Conservation (phyloP, 2,329 filamentous ascomycete genomes). For the Clonostachys solani region DNA sequence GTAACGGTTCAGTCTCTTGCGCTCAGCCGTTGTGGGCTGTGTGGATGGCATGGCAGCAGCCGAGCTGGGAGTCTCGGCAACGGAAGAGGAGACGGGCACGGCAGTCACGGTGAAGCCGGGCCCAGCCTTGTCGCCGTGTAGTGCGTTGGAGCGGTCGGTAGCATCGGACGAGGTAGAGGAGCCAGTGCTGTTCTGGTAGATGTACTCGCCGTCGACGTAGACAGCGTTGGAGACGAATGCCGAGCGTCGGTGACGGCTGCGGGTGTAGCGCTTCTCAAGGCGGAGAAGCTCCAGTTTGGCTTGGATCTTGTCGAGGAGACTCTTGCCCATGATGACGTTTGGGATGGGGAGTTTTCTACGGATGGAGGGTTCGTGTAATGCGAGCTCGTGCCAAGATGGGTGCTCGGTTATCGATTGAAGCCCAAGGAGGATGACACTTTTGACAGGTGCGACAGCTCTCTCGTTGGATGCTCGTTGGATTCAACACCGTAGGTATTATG, state of each 20-base stretch:
- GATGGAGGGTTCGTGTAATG: no score
- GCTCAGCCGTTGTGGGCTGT: conserved; percentile 11
- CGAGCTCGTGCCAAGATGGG: no score
- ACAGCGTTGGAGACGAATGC: conserved; percentile 85
- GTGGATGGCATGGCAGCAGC: neutral
- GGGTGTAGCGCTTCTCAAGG: conserved; percentile 91
- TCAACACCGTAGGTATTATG: no score
- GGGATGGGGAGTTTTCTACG: neutral
- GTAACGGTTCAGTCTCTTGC: conserved; percentile 50
- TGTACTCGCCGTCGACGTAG: conserved; percentile 94
- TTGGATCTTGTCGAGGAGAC: conserved; percentile 56
- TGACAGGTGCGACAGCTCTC: no score
- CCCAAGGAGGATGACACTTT: no score
- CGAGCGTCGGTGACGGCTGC: conserved; percentile 78
- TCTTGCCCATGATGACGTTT: conserved; percentile 37
- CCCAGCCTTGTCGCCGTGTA: conserved; percentile 25
- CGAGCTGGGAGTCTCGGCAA: neutral
- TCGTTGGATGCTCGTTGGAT: no score
- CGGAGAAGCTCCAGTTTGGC: conserved; percentile 85
- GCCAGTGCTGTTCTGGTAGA: conserved; percentile 65
- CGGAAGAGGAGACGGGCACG: conserved; percentile 14
- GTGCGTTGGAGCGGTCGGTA: conserved; percentile 26
- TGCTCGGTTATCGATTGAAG: no score
- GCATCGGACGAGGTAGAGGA: conserved; percentile 50
- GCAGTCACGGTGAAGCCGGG: conserved; percentile 14